phyloP scores from a whole-genome alignment of 306 rosid species.

The Fragaria vesca region DNA sequence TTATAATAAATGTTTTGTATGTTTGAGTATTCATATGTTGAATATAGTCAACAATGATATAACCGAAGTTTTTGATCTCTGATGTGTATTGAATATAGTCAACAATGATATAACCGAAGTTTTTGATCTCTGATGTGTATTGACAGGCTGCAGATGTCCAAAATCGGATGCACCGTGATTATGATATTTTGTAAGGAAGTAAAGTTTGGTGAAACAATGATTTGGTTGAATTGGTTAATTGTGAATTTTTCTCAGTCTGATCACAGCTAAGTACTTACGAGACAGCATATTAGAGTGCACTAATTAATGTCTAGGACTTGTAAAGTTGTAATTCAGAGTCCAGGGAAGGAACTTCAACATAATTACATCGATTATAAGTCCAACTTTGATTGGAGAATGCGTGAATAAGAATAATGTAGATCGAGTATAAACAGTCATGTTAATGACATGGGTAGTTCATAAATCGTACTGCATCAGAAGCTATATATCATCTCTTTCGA shows the following conservation, averaged over 20 bases:
- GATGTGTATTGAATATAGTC: background rate
- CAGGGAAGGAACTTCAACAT: background rate
- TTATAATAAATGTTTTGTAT: conserved; percentile 58
- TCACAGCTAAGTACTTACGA: background rate
- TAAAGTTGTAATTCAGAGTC: background rate
- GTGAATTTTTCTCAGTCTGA: background rate
- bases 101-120: no score
- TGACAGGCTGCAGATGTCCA: conserved; percentile 72
- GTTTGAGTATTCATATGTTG: background rate
- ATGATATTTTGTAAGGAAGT: conserved; percentile 59
- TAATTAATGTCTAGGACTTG: background rate
- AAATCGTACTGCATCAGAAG: background rate
- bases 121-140: no score
- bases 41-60: background rate
- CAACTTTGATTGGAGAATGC: background rate
- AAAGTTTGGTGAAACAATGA: background rate
- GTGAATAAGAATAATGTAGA: background rate
- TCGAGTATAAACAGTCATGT: background rate
- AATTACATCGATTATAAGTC: no score
- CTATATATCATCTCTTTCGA: conserved; percentile 4
- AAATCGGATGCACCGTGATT: conserved; percentile 64
- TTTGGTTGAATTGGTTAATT: background rate
- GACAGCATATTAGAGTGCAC: background rate
- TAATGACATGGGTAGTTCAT: conserved; percentile 10
- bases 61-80: background rate